Evolutionary conservation across 805 yeast genomes (phyloP).

Genomic region (Starmerella stigmatis): DNA sequence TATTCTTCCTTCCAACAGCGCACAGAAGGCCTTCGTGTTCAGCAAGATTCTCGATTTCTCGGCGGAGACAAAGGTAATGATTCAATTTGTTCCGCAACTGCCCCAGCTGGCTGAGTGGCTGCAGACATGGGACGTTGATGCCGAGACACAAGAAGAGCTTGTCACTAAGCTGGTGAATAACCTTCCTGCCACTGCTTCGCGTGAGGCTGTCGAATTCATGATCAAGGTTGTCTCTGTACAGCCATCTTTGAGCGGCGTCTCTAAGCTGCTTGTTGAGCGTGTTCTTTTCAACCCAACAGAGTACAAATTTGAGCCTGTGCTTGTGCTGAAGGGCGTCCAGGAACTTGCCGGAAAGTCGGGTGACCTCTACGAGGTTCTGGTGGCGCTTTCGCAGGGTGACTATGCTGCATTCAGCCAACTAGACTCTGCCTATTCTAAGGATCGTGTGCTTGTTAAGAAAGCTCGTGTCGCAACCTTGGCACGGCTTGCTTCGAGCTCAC

Average conservation of each 20-base stretch:
- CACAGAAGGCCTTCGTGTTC: slow-evolving; percentile 29
- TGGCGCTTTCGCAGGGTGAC: slow-evolving; percentile 29
- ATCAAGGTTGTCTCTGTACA: slow-evolving; percentile 20
- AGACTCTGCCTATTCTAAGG: slow-evolving; percentile 5
- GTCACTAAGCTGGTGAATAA: slow-evolving; percentile 26
- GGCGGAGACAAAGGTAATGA: slow-evolving; percentile 28
- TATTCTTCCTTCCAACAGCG: slow-evolving; percentile 28
- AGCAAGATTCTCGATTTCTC: slow-evolving; percentile 30
- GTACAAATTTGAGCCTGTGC: slow-evolving; percentile 28
- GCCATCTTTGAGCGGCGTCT: slow-evolving; percentile 14
- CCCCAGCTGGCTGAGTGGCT: slow-evolving; percentile 33
- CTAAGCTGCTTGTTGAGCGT: slow-evolving; percentile 23
- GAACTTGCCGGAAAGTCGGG: slow-evolving; percentile 21
- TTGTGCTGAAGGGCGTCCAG: slow-evolving; percentile 28
- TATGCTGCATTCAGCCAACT: slow-evolving; percentile 20
- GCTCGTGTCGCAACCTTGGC: slow-evolving; percentile 28
- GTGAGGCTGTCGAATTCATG: slow-evolving; percentile 19
- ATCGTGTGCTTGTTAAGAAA: slow-evolving; percentile 21
- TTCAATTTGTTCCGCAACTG: slow-evolving; percentile 32
- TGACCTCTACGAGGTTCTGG: slow-evolving; percentile 25
- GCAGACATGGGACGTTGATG: slow-evolving; percentile 29
- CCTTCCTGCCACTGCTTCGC: slow-evolving; percentile 10
- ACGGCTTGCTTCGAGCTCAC: slow-evolving; percentile 21
- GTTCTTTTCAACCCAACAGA: slow-evolving; percentile 24
- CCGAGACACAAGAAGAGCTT: slow-evolving; percentile 24